phyloP scores from a whole-genome alignment of 202 grass and related monocot genomes.

The Carex arenaria region DNA sequence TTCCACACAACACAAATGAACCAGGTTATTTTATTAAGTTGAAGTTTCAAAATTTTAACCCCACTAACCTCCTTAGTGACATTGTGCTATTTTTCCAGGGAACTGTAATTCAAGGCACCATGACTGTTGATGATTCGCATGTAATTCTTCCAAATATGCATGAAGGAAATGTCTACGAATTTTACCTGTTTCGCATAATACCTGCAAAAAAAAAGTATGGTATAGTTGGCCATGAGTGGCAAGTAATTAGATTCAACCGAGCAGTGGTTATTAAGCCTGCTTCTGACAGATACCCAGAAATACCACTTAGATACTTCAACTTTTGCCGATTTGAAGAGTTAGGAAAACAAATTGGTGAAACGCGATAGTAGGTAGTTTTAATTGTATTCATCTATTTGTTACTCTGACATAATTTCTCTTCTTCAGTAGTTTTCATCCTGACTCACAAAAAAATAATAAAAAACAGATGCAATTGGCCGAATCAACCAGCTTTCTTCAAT shows the following conservation, averaged over 20 bases:
- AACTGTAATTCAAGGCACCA: conserved; percentile 7
- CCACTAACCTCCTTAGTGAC: neutral
- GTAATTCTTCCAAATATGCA: conserved; percentile 1
- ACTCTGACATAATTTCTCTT: too few relatives aligned
- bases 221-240: neutral
- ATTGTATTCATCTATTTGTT: too few relatives aligned
- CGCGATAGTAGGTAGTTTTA: neutral
- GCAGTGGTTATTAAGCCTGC: neutral
- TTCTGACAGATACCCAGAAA: neutral
- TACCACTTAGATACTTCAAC: conserved; percentile 7
- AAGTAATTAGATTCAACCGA: conserved; percentile 18
- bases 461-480: conserved; percentile 20
- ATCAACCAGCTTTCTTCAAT: neutral
- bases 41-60: neutral
- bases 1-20: too few relatives aligned
- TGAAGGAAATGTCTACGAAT: conserved; percentile 7
- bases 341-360: conserved; percentile 5
- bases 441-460: neutral
- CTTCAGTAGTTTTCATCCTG: neutral
- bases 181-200: conserved; percentile 6
- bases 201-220: neutral
- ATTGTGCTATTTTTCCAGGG: neutral
- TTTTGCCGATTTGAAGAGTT: conserved; percentile 1
- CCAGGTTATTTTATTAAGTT: too few relatives aligned
- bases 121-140: conserved; percentile 3